A percentile compares a stretch with the other conserved stretches of the same genome.
These are phyloP conservation scores for Rossbeevera mucosa DNA, from an alignment of 768 basidiomycete species.

Conservation along the genomic window DNA sequence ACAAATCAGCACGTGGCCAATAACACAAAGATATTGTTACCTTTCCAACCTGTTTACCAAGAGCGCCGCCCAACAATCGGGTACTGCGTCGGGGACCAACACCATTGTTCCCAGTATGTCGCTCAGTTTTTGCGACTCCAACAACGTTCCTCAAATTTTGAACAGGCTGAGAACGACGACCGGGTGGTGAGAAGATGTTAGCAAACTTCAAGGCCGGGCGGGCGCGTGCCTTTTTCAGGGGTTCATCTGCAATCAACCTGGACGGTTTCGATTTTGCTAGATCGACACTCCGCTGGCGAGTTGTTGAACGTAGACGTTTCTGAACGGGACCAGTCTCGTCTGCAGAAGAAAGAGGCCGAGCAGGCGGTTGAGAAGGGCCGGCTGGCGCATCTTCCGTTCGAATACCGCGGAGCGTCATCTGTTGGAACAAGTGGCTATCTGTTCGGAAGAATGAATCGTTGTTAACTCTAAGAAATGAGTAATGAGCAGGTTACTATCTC, in stretches of 20 bases:
- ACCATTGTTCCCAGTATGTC: slow-evolving; percentile 39
- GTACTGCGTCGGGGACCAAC: slow-evolving; percentile 66
- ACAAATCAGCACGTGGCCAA: slow-evolving; percentile 5
- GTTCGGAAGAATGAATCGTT: slow-evolving; percentile 52
- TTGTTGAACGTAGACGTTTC: slow-evolving; percentile 68
- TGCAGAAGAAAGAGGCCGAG: slow-evolving; percentile 73
- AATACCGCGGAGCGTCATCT: slow-evolving; percentile 36
- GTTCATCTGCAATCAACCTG: slow-evolving; percentile 63
- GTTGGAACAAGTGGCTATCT: slow-evolving; percentile 57
- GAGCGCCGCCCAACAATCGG: slow-evolving; percentile 58
- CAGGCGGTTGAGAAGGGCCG: slow-evolving; percentile 44
- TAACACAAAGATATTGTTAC: slow-evolving; percentile 32
- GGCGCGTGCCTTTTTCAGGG: slow-evolving; percentile 87
- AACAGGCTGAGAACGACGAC: slow-evolving; percentile 73
- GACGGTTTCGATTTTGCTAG: slow-evolving; percentile 50
- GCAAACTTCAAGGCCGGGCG: slow-evolving; percentile 83
- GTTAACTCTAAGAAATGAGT: slow-evolving; percentile 40
- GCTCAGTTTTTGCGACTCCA: slow-evolving; percentile 49
- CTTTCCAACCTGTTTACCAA: slow-evolving; percentile 53
- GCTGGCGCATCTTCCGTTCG: slow-evolving; percentile 39
- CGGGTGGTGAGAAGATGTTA: slow-evolving; percentile 84
- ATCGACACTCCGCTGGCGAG: slow-evolving; percentile 48
- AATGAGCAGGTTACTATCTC: slow-evolving; percentile 1
- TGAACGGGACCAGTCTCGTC: slow-evolving; percentile 77
- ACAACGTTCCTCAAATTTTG: slow-evolving; percentile 56